phyloP scores from a whole-genome alignment of 2,329 filamentous ascomycete genomes.

The Fusarium globosum region DNA sequence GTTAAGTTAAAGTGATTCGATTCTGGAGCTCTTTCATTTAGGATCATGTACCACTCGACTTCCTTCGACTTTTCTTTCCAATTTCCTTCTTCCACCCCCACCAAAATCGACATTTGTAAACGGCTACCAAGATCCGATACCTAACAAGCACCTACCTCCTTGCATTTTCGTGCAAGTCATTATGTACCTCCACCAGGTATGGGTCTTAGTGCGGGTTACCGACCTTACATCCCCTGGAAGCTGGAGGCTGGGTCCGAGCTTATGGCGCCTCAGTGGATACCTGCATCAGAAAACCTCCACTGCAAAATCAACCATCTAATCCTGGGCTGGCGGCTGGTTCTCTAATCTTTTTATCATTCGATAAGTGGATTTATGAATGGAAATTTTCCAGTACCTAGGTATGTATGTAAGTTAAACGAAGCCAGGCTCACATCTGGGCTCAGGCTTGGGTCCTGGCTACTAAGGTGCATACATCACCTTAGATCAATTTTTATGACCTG shows the following conservation, averaged over 20 bases:
- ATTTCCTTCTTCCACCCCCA: conserved; percentile 14
- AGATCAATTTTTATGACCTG: conserved; percentile 22
- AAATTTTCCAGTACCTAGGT: conserved; percentile 9
- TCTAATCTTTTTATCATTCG: conserved; percentile 32
- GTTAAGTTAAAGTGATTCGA: neutral
- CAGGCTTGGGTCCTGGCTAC: conserved; percentile 21
- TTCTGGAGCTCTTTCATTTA: neutral
- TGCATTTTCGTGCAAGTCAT: conserved; percentile 35
- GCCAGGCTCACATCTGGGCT: conserved; percentile 34
- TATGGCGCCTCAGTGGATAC: conserved; percentile 24
- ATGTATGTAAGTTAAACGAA: conserved; percentile 1
- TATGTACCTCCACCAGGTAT: conserved; percentile 23
- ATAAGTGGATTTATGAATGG: conserved; percentile 25
- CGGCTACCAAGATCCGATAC: conserved; percentile 24
- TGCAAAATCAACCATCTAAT: conserved; percentile 12
- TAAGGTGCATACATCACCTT: conserved; percentile 2
- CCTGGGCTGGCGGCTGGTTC: conserved; percentile 7
- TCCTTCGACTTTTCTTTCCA: neutral
- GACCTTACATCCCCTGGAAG: conserved; percentile 20
- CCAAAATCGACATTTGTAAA: conserved; percentile 20
- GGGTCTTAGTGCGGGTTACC: conserved; percentile 10
- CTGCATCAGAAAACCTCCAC: conserved; percentile 17
- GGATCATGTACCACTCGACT: neutral
- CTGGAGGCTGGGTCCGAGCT: conserved; percentile 25
- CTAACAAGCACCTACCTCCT: conserved; percentile 27